Conservation (phyloP, 2,329 filamentous ascomycete species). For the Hymenoscyphus occultus region DNA sequence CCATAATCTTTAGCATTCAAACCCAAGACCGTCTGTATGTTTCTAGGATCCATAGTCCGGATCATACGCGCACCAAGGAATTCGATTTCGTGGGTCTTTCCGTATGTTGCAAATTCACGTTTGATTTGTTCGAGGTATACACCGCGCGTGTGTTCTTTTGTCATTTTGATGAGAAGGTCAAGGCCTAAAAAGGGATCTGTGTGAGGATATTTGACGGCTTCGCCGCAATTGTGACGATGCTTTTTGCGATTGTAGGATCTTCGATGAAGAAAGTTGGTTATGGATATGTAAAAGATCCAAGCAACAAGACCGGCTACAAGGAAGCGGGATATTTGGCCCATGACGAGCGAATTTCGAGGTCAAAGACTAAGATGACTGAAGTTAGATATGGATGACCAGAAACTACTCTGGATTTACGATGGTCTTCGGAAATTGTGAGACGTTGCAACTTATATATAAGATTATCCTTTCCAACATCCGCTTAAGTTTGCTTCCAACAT, state of each 20-base stretch:
- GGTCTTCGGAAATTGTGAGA: no score
- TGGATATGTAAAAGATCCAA: not conserved
- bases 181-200: slow-evolving; percentile 4
- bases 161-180: not conserved
- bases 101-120: not conserved
- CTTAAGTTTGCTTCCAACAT: no score
- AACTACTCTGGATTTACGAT: no score
- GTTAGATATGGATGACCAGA: no score
- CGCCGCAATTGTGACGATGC: not conserved
- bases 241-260: not conserved
- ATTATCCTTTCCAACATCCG: no score
- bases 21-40: not conserved
- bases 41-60: slow-evolving; percentile 3
- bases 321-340: not conserved
- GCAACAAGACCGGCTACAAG: not conserved
- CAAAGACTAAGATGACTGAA: no score
- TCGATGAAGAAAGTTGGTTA: not conserved
- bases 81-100: slow-evolving; percentile 6
- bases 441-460: no score
- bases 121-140: not conserved
- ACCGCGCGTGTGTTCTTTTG: not conserved
- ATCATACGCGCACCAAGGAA: slow-evolving; percentile 1
- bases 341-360: not conserved
- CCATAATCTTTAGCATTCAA: not conserved
- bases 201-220: slow-evolving; percentile 1